Conservation (phyloP, 2,329 filamentous ascomycete species). For the Amauroascus niger region DNA sequence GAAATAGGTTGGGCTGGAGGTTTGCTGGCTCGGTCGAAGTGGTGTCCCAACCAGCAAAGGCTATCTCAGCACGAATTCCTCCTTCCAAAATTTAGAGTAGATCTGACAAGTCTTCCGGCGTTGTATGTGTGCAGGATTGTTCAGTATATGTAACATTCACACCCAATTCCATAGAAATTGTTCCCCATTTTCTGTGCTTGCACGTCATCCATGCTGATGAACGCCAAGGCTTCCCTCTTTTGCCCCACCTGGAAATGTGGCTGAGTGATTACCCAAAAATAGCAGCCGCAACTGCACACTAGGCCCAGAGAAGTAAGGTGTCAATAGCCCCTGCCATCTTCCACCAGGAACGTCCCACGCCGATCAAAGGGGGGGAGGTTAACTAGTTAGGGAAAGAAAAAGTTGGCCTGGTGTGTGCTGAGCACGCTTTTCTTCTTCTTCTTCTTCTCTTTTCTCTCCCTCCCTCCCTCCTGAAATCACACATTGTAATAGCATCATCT, state of each 20-base stretch:
- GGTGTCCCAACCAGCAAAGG: background rate
- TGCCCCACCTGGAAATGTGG: background rate
- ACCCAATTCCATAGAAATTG: no score
- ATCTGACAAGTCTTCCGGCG: no score
- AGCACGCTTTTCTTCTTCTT: background rate
- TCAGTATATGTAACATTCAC: no score
- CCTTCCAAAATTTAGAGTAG: no score
- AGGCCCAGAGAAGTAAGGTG: slow-evolving; percentile 4
- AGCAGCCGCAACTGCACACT: background rate
- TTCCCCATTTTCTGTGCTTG: no score
- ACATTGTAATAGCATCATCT: background rate
- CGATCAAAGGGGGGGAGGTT: background rate
- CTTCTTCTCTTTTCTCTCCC: background rate
- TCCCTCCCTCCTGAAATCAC: background rate
- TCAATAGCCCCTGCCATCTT: slow-evolving; percentile 4
- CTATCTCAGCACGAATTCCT: no score
- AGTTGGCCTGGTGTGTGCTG: background rate
- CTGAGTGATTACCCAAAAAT: slow-evolving; percentile 2
- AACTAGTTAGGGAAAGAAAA: no score
- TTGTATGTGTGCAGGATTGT: no score
- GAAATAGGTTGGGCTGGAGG: slow-evolving; percentile 36
- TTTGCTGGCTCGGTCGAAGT: background rate
- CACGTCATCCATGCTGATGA: no score
- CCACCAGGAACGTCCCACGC: slow-evolving; percentile 1
- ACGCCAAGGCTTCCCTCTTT: no score